phyloP scores from a whole-genome alignment of 768 basidiomycete species.

The Lactarius sanguifluus region DNA sequence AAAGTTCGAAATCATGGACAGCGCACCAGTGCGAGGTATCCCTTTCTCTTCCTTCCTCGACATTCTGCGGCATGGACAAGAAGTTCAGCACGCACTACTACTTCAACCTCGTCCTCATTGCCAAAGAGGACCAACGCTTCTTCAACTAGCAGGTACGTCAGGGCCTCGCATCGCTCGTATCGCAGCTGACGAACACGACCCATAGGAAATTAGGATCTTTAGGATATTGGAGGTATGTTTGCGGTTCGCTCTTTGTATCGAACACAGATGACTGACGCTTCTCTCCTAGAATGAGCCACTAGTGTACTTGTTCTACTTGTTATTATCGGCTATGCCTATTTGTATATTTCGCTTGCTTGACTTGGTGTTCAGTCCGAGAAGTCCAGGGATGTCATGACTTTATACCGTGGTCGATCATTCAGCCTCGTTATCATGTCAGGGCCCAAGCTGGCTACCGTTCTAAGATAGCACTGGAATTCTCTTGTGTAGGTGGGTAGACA shows the following conservation, averaged over 20 bases:
- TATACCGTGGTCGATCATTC: neutral
- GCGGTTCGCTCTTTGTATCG: neutral
- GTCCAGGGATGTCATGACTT: neutral
- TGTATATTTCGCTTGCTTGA: slow-evolving; percentile 12
- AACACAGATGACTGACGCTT: neutral
- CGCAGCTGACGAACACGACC: neutral
- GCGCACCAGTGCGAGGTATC: slow-evolving; percentile 91
- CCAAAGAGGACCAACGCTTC: too few species aligned
- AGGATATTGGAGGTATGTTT: slow-evolving; percentile 78
- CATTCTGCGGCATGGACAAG: slow-evolving; percentile 99
- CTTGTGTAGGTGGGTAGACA: too few species aligned
- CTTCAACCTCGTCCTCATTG: slow-evolving; percentile 94
- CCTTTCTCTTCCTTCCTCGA: slow-evolving; percentile 42
- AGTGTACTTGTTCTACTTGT: slow-evolving; percentile 12
- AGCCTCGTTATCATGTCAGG: neutral
- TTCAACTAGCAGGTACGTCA: slow-evolving; percentile 87
- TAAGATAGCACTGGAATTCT: too few species aligned
- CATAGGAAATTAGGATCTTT: slow-evolving; percentile 83
- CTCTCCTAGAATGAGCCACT: slow-evolving; percentile 19
- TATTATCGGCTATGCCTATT: slow-evolving; percentile 18
- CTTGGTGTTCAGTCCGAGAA: neutral
- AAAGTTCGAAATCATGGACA: slow-evolving; percentile 99
- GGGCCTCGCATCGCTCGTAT: neutral
- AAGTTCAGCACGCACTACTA: slow-evolving; percentile 98
- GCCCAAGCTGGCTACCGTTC: too few species aligned